phyloP scores from a whole-genome alignment of 2,329 filamentous ascomycete genomes.

The Calonectria hongkongensis region DNA sequence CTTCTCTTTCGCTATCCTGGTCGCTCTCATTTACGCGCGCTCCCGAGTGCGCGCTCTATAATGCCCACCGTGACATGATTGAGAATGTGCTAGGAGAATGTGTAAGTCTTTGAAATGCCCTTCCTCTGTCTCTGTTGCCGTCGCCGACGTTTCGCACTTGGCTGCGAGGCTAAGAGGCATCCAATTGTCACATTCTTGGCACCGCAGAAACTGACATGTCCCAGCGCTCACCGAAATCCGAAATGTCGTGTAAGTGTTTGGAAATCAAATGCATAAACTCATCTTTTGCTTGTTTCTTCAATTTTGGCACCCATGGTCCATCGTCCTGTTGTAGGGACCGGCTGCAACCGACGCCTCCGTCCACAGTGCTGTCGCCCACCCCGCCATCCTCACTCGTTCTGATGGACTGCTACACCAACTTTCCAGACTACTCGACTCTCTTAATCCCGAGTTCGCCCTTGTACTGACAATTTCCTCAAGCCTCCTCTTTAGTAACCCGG shows the following conservation, averaged over 20 bases:
- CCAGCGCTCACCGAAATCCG: conserved; percentile 69
- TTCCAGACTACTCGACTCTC: not conserved
- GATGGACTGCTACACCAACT: conserved; percentile 7
- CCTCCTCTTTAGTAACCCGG: conserved; percentile 77
- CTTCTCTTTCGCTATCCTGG: conserved; percentile 43
- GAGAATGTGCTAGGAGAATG: conserved; percentile 66
- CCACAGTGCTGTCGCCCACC: conserved; percentile 23
- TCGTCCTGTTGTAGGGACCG: not conserved
- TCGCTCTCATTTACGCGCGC: conserved; percentile 53
- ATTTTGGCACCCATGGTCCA: conserved; percentile 37
- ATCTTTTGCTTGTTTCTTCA: conserved; percentile 30
- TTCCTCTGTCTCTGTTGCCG: conserved; percentile 41
- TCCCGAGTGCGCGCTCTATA: conserved; percentile 56
- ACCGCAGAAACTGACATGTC: conserved; percentile 59
- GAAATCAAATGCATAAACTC: conserved; percentile 12
- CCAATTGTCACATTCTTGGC: conserved; percentile 58
- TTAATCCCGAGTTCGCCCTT: not conserved
- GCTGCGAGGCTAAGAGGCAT: conserved; percentile 54
- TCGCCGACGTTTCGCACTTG: conserved; percentile 36
- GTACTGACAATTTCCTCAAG: conserved; percentile 59
- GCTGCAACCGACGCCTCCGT: conserved; percentile 13
- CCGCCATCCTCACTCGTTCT: conserved; percentile 38
- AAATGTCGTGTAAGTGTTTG: conserved; percentile 69
- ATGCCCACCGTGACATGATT: conserved; percentile 58
- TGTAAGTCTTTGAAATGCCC: conserved; percentile 58